phyloP scores from a whole-genome alignment of 305 asterid genomes.

The Caryopteris hybrid region DNA sequence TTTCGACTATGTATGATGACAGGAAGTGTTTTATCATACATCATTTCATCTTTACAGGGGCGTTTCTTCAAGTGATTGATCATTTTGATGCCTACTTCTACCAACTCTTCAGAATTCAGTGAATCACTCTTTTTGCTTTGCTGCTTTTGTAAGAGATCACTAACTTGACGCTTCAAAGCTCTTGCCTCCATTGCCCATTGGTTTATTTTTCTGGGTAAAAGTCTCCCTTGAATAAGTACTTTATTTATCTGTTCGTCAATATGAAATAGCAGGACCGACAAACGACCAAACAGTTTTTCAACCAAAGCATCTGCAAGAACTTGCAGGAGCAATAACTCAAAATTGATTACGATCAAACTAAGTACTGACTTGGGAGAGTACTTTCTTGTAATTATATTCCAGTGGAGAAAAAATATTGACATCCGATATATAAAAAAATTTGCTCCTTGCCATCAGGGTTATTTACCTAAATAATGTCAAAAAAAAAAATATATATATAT shows the following conservation, averaged over 20 bases:
- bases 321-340: background rate
- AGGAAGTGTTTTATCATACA: slow-evolving; percentile 19
- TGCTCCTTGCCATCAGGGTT: background rate
- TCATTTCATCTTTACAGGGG: slow-evolving; percentile 11
- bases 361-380: too few species aligned
- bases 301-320: slow-evolving; percentile 10
- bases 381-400: background rate
- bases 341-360: too few species aligned
- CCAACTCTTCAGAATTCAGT: background rate
- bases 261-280: slow-evolving; percentile 14
- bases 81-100: slow-evolving; percentile 3
- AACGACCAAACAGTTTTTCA: slow-evolving; percentile 12
- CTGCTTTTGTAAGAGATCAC: slow-evolving; percentile 2
- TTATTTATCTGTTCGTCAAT: slow-evolving; percentile 11
- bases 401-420: background rate
- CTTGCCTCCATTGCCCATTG: slow-evolving; percentile 16
- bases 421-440: background rate
- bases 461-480: too few species aligned
- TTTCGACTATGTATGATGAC: background rate
- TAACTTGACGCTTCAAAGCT: slow-evolving; percentile 10
- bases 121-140: background rate
- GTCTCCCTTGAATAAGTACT: slow-evolving; percentile 15
- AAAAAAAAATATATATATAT: too few species aligned
- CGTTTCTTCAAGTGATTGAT: slow-evolving; percentile 17
- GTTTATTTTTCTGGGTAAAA: slow-evolving; percentile 11